Conservation (phyloP, 257 asterid species). For the Solanum virginianum region DNA sequence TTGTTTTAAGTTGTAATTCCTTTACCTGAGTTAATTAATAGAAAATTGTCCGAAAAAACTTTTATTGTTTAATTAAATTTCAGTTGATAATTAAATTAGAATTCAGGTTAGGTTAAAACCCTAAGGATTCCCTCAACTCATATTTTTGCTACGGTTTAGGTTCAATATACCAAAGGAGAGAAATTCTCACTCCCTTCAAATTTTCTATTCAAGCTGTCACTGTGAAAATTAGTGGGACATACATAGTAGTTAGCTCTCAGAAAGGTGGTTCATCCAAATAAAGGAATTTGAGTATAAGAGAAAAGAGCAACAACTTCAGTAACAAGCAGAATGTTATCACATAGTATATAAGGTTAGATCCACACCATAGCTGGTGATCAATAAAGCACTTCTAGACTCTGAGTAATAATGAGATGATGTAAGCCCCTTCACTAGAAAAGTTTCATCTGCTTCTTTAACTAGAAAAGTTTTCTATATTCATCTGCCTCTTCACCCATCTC, state of each 20-base stretch:
- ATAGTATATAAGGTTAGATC: background rate
- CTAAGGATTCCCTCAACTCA: background rate
- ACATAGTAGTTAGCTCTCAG: background rate
- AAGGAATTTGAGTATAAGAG: background rate
- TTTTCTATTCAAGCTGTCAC: background rate
- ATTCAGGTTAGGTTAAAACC: background rate
- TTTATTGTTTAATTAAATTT: background rate
- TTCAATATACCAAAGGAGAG: background rate
- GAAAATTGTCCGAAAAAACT: background rate
- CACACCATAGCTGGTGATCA: background rate
- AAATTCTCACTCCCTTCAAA: background rate
- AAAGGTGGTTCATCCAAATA: background rate
- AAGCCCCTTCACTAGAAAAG: constrained; percentile 29
- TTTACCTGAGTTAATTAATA: background rate
- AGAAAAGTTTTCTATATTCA: constrained; percentile 58
- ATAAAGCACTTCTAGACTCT: background rate
- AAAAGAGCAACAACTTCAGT: background rate
- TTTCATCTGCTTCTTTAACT: constrained; percentile 30
- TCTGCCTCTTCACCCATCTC: constrained; percentile 94
- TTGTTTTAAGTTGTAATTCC: background rate
- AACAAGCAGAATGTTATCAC: background rate
- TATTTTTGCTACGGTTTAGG: background rate
- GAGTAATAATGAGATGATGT: background rate
- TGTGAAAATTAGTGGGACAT: background rate
- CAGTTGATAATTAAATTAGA: background rate